Evolutionary conservation across 116 monocot species (phyloP).

Genomic region (Zostera marina): DNA sequence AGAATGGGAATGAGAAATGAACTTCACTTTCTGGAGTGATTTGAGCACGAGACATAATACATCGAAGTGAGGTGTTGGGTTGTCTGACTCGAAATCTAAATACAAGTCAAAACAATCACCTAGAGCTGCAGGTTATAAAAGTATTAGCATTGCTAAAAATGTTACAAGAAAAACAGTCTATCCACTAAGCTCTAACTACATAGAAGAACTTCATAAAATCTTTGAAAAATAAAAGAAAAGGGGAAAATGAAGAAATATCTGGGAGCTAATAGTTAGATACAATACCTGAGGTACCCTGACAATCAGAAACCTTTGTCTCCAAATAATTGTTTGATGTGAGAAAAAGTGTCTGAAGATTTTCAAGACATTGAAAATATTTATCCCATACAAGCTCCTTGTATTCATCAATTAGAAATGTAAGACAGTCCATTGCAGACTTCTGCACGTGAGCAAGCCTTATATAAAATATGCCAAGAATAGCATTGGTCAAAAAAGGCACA

Average conservation of each 20-base stretch:
- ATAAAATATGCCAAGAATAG: conserved; percentile 66
- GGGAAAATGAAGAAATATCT: background rate
- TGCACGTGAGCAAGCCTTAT: conserved; percentile 57
- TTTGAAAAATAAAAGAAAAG: too few relatives aligned
- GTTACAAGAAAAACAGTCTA: background rate
- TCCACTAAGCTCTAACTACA: too few relatives aligned
- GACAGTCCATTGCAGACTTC: conserved; percentile 50
- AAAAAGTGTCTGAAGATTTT: conserved; percentile 25
- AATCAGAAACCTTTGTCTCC: background rate
- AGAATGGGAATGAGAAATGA: conserved; percentile 69
- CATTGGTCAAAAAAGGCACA: conserved; percentile 52
- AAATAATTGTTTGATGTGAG: conserved; percentile 14
- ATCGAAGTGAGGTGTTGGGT: conserved; percentile 31
- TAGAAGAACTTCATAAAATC: too few relatives aligned
- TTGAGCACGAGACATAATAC: conserved; percentile 50
- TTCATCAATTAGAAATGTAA: conserved; percentile 33
- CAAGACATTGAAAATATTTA: conserved; percentile 36
- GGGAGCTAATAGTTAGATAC: background rate
- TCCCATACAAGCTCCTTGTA: conserved; percentile 43
- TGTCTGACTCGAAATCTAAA: conserved; percentile 33
- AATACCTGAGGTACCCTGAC: background rate
- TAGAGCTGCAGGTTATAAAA: conserved; percentile 29
- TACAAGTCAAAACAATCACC: conserved; percentile 39
- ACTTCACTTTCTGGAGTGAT: conserved; percentile 51
- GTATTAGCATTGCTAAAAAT: too few relatives aligned